phyloP scores from a whole-genome alignment of 2,329 filamentous ascomycete species.

The Trichoderma atroviride region DNA sequence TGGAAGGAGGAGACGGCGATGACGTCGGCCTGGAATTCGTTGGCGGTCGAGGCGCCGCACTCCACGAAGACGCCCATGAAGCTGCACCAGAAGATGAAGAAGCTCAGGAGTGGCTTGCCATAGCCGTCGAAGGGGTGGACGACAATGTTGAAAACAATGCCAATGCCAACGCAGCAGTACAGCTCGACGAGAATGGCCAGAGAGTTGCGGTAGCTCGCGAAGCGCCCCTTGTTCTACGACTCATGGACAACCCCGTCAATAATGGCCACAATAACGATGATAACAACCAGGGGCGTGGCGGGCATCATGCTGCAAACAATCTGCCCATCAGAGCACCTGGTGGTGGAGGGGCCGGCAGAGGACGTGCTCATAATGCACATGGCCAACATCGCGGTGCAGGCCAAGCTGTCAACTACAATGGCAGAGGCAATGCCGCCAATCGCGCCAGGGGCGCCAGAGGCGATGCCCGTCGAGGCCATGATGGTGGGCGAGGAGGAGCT shows the following conservation, averaged over 20 bases:
- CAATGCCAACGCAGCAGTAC: slow-evolving; percentile 36
- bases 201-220: slow-evolving; percentile 55
- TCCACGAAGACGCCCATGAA: not conserved
- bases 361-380: not conserved
- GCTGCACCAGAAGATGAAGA: slow-evolving; percentile 8
- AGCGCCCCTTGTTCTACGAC: slow-evolving; percentile 59
- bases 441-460: slow-evolving; percentile 23
- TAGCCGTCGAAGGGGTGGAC: slow-evolving; percentile 27
- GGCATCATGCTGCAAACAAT: slow-evolving; percentile 20
- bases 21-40: slow-evolving; percentile 52
- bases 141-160: slow-evolving; percentile 32
- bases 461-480: slow-evolving; percentile 13
- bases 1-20: slow-evolving; percentile 76
- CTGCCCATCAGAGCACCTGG: slow-evolving; percentile 7
- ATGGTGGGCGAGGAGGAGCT: slow-evolving; percentile 24
- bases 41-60: slow-evolving; percentile 39
- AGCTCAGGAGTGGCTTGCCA: slow-evolving; percentile 22
- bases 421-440: slow-evolving; percentile 10
- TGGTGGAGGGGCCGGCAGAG: slow-evolving; percentile 21
- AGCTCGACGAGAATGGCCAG: slow-evolving; percentile 35
- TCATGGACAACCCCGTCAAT: slow-evolving; percentile 45
- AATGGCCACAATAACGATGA: slow-evolving; percentile 1
- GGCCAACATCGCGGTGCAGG: slow-evolving; percentile 4
- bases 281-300: slow-evolving; percentile 31
- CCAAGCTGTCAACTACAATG: slow-evolving; percentile 16